These are phyloP conservation scores for Ceratocystis cubensis DNA, from an alignment of 2,329 filamentous ascomycete genomes.

Conservation along the genomic window DNA sequence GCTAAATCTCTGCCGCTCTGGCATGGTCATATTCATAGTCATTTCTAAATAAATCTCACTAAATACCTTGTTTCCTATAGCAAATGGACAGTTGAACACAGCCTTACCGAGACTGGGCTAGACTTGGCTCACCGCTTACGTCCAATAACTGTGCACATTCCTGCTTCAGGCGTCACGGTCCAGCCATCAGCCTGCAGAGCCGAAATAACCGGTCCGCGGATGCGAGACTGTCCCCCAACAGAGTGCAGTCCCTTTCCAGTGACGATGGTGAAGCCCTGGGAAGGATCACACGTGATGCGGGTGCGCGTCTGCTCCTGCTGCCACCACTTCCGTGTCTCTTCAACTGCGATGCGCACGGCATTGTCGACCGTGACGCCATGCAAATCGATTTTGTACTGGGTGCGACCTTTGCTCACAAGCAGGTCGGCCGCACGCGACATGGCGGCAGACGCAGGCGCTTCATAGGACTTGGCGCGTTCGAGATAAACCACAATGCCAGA, in stretches of 20 bases:
- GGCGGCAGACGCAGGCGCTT: conserved; percentile 31
- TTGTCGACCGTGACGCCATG: conserved; percentile 74
- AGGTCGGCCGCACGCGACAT: conserved; percentile 46
- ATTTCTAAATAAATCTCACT: neutral
- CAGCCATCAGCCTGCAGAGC: conserved; percentile 68
- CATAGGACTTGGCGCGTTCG: conserved; percentile 50
- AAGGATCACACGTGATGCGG: conserved; percentile 26
- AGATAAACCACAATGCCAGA: conserved; percentile 67
- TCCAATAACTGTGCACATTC: conserved; percentile 50
- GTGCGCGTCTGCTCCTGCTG: neutral
- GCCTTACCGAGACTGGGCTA: neutral
- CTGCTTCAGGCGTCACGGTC: conserved; percentile 62
- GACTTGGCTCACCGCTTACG: neutral
- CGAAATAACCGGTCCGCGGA: conserved; percentile 69
- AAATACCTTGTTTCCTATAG: neutral
- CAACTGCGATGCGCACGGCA: conserved; percentile 63
- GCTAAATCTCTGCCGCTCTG: neutral
- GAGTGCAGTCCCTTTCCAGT: conserved; percentile 74
- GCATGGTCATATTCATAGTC: neutral
- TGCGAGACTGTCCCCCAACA: conserved; percentile 57
- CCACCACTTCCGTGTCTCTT: conserved; percentile 66
- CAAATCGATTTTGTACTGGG: conserved; percentile 51
- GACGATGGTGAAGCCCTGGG: conserved; percentile 61
- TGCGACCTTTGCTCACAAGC: conserved; percentile 56
- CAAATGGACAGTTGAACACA: neutral